These are phyloP conservation scores for Colletotrichum tropicicola DNA, from an alignment of 2,329 filamentous ascomycete genomes.

Conservation along the genomic window DNA sequence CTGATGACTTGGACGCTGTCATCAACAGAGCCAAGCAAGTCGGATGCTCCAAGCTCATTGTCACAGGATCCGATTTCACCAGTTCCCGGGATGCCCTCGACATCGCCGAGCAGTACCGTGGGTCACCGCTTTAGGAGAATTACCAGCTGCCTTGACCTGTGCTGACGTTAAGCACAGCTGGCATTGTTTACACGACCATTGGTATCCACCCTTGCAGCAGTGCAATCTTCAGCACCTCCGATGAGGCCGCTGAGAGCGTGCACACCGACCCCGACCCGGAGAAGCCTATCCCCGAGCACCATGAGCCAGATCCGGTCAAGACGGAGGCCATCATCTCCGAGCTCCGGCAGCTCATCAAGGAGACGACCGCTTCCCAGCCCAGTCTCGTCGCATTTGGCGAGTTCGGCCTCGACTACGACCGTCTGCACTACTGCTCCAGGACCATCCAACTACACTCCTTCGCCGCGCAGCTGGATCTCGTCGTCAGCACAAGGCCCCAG, in stretches of 20 bases:
- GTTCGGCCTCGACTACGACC: conserved; percentile 96
- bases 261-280: conserved; percentile 62
- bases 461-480: conserved; percentile 81
- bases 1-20: conserved; percentile 78
- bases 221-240: conserved; percentile 74
- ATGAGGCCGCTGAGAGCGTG: conserved; percentile 53
- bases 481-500: conserved; percentile 72
- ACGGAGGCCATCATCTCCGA: conserved; percentile 62
- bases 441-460: conserved; percentile 88
- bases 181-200: conserved; percentile 86
- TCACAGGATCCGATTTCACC: conserved; percentile 87
- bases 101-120: conserved; percentile 79
- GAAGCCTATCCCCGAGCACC: conserved; percentile 58
- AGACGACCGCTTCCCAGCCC: conserved; percentile 57
- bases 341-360: conserved; percentile 71
- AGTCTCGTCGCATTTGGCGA: conserved; percentile 87
- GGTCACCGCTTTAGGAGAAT: conserved; percentile 46
- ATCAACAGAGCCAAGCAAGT: conserved; percentile 80
- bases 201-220: conserved; percentile 94
- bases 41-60: conserved; percentile 89
- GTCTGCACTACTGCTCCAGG: conserved; percentile 82
- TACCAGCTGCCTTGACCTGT: not conserved
- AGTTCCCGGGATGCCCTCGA: conserved; percentile 80
- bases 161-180: conserved; percentile 59
- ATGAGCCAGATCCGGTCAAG: conserved; percentile 52